phyloP scores from a whole-genome alignment of 1,284 basidiomycete species.

The Tranzscheliella williamsii region DNA sequence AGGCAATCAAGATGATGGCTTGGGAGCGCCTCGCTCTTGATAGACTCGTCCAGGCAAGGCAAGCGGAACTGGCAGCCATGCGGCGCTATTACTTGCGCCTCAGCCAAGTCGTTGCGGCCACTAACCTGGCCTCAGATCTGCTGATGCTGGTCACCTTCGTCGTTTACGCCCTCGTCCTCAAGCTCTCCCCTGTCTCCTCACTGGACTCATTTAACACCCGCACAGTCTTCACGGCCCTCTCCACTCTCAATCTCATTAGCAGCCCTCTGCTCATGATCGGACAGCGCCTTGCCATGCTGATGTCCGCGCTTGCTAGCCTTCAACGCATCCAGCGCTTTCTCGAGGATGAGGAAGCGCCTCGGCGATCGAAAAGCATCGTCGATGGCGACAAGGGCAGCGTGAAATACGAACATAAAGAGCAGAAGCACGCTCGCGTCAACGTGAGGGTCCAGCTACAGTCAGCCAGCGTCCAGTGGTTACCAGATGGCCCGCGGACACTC shows the following conservation, averaged over 20 bases:
- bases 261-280: constrained; percentile 31
- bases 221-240: constrained; percentile 35
- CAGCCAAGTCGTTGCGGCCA: constrained; percentile 1
- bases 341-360: not conserved
- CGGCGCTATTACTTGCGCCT: constrained; percentile 7
- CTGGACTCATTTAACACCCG: constrained; percentile 11
- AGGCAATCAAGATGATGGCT: constrained; percentile 38
- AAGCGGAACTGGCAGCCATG: constrained; percentile 9
- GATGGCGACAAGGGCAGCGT: not conserved
- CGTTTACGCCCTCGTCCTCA: constrained; percentile 5
- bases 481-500: not conserved
- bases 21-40: constrained; percentile 23
- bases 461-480: not conserved
- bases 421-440: not conserved
- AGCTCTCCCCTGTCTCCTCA: constrained; percentile 2
- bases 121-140: constrained; percentile 8
- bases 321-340: constrained; percentile 30
- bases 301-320: constrained; percentile 26
- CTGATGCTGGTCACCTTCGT: constrained; percentile 15
- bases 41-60: constrained; percentile 17
- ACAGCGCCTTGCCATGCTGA: constrained; percentile 24
- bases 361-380: not conserved
- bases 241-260: constrained; percentile 18
- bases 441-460: not conserved
- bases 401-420: not conserved